phyloP scores from a whole-genome alignment of 2,329 filamentous ascomycete species.

The Talaromyces piceae region DNA sequence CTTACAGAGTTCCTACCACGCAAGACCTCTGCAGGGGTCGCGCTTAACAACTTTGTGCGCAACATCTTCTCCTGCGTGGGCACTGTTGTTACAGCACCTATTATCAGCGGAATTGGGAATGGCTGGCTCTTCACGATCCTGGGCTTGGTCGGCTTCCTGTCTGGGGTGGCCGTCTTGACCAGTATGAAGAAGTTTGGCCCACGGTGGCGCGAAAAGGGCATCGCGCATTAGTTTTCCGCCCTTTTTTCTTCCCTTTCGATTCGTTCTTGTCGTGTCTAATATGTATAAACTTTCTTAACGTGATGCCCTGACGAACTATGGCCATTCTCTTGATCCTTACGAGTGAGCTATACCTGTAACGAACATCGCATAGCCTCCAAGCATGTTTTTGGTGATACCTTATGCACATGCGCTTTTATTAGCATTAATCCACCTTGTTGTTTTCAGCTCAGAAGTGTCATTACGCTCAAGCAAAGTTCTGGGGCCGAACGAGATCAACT shows the following conservation, averaged over 20 bases:
- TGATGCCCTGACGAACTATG: neutral
- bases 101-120: slow-evolving; percentile 63
- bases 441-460: no score
- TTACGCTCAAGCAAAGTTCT: no score
- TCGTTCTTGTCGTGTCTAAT: neutral
- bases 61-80: slow-evolving; percentile 73
- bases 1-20: slow-evolving; percentile 76
- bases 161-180: slow-evolving; percentile 51
- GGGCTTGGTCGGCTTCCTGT: slow-evolving; percentile 49
- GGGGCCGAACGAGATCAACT: no score
- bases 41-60: slow-evolving; percentile 72
- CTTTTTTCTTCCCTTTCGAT: no score
- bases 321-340: no score
- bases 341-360: no score
- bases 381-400: no score
- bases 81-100: slow-evolving; percentile 60
- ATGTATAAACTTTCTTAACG: neutral
- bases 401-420: no score
- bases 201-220: slow-evolving; percentile 49
- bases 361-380: no score
- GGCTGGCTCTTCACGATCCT: slow-evolving; percentile 68
- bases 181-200: slow-evolving; percentile 54
- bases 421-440: no score
- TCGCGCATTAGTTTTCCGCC: slow-evolving; percentile 1
- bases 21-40: slow-evolving; percentile 63